Base-by-base conservation (phyloP, 495 filamentous ascomycete genomes). In the Daldinia loculata region DNA sequence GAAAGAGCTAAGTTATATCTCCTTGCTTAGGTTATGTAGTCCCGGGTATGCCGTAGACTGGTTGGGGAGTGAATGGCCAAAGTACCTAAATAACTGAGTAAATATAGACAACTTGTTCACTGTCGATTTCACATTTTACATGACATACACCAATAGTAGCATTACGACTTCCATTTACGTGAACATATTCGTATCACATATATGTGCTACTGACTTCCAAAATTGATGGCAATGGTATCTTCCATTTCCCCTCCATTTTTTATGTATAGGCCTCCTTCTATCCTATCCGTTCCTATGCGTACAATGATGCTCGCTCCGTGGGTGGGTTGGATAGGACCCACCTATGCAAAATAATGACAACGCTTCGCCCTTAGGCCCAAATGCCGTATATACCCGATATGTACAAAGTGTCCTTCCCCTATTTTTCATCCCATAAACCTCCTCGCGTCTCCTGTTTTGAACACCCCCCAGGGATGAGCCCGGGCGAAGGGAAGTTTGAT, bases 341-440 rank as follows among this genome's bases (percentile, higher is more conserved):
- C 43, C 52, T 41, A 68, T 68, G 58, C 65, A 61, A 68, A 30
- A 57, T 56, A 38, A 61, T 45, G 36, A 61, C 43, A 52, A 63
- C 43, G 43, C 43, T 24, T 48, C n/a, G 27, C 29, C 29, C 52
- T 30, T 17, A 19, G 29, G n/a, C 27, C 52, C 52, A 30, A 30
- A 56, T 19, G 52, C 52, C 52, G 8, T 30, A 19, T 56, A 48
- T 48, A 48, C 19, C 19, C 43, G 9, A 14, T 39, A 57, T 57
- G 32, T 57, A 57, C 32, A 57, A 26, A 24, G 17, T 27, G 9
- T 4, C 24, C 26, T 24, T 14, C 19, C 14, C 32, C 36, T 34
- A 43, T 57, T 17, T 30, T 14, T 26, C 12, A 15, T 14, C 57
- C 57, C 38, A 32, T 24, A 32, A 22, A 8, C 39, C 39, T 14